Evolutionary conservation across 2,329 filamentous ascomycete species (phyloP).

Genomic region (Didymella pomorum): DNA sequence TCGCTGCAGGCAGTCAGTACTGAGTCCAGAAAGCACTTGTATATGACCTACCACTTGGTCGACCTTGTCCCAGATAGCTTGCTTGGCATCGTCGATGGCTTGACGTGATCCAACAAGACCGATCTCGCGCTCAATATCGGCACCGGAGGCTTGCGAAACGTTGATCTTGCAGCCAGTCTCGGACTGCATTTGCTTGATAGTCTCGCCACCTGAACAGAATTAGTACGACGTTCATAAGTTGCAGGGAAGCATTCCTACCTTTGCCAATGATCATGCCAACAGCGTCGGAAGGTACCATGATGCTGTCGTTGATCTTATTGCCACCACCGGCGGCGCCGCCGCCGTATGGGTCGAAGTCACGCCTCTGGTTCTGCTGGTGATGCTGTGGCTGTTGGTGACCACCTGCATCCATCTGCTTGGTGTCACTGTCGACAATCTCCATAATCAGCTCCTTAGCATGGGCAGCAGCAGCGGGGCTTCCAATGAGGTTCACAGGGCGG

Average conservation of each 20-base stretch:
- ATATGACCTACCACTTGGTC: constrained; percentile 75
- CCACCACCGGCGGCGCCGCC: constrained; percentile 53
- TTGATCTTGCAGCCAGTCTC: constrained; percentile 93
- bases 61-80: constrained; percentile 89
- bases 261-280: constrained; percentile 98
- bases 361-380: constrained; percentile 37
- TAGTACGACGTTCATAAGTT: constrained; percentile 22
- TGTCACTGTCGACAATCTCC: constrained; percentile 94
- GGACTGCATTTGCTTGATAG: constrained; percentile 92
- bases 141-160: constrained; percentile 80
- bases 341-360: constrained; percentile 47
- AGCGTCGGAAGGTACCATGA: constrained; percentile 86
- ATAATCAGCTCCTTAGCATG: constrained; percentile 87
- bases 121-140: constrained; percentile 85
- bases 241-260: constrained; percentile 52
- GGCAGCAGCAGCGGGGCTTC: constrained; percentile 75
- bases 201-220: constrained; percentile 72
- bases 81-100: constrained; percentile 81
- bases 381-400: constrained; percentile 25
- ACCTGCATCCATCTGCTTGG: constrained; percentile 56
- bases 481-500: constrained; percentile 89
- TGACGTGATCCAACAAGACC: constrained; percentile 80
- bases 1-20: constrained; percentile 50
- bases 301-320: constrained; percentile 78
- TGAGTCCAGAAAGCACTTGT: neutral